Evolutionary conservation across 192 early-diverging fungal genomes (phyloP).

Genomic region (Martensiomyces pterosporus): DNA sequence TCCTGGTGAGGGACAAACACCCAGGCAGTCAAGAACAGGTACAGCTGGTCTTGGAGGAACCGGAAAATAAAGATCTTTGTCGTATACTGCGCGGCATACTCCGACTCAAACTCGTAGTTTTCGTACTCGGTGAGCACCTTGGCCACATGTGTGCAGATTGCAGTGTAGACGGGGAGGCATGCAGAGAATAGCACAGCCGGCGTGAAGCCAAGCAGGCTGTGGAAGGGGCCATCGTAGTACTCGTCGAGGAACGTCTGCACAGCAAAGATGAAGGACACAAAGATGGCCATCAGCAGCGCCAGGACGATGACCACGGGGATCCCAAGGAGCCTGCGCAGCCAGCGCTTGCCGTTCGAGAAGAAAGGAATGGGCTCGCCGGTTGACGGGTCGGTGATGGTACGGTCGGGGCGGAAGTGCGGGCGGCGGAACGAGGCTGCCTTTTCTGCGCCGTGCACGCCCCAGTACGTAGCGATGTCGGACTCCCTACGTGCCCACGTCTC

Average conservation of each 20-base stretch:
- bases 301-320: constrained; percentile 58
- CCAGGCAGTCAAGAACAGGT: constrained; percentile 83
- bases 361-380: constrained; percentile 72
- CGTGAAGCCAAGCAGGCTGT: constrained; percentile 53
- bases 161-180: constrained; percentile 65
- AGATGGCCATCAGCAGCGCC: constrained; percentile 54
- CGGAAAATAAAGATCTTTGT: constrained; percentile 87
- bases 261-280: constrained; percentile 67
- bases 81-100: constrained; percentile 65
- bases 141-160: constrained; percentile 62
- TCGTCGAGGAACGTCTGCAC: constrained; percentile 73
- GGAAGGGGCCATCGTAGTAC: constrained; percentile 80
- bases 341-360: constrained; percentile 68
- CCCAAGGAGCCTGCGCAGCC: constrained; percentile 56
- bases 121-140: constrained; percentile 70
- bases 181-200: constrained; percentile 75
- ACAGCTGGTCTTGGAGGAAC: constrained; percentile 76
- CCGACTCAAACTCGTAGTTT: constrained; percentile 71
- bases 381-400: constrained; percentile 54
- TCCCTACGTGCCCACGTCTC: constrained; percentile 82
- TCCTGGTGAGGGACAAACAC: constrained; percentile 83
- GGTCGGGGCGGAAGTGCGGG: constrained; percentile 66
- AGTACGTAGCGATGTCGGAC: constrained; percentile 63
- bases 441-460: constrained; percentile 59
- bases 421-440: constrained; percentile 53